These are phyloP conservation scores for Ceratocystis cacaofunesta DNA, from an alignment of 2,329 filamentous ascomycete genomes.

Conservation along the genomic window DNA sequence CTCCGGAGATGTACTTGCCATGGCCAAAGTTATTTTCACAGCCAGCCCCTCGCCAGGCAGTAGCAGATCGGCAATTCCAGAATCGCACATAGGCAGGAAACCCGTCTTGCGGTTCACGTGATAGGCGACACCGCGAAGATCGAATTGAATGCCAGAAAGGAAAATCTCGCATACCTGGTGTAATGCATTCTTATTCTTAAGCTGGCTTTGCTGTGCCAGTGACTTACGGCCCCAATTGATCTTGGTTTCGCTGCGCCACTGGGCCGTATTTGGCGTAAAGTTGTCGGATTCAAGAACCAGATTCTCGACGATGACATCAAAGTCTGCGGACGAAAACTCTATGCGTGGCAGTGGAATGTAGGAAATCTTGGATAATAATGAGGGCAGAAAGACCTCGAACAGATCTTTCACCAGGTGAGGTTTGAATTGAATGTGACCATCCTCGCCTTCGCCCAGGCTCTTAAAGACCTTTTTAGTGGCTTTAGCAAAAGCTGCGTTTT, in stretches of 20 bases:
- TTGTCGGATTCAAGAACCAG: slow-evolving; percentile 93
- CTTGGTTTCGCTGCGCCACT: slow-evolving; percentile 84
- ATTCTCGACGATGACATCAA: slow-evolving; percentile 88
- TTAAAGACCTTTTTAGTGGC: slow-evolving; percentile 73
- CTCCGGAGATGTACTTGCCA: slow-evolving; percentile 54
- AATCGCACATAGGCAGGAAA: slow-evolving; percentile 77
- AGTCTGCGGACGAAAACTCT: slow-evolving; percentile 69
- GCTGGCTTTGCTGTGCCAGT: slow-evolving; percentile 63
- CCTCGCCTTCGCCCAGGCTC: slow-evolving; percentile 71
- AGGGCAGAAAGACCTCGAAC: slow-evolving; percentile 71
- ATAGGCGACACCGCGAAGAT: slow-evolving; percentile 80
- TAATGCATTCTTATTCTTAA: slow-evolving; percentile 51
- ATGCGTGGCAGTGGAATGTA: slow-evolving; percentile 92
- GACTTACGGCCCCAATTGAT: slow-evolving; percentile 90
- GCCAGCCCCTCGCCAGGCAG: slow-evolving; percentile 77
- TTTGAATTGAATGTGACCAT: slow-evolving; percentile 81
- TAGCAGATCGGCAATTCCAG: slow-evolving; percentile 75
- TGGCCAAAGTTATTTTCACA: slow-evolving; percentile 32
- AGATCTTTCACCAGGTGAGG: slow-evolving; percentile 82
- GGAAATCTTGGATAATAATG: slow-evolving; percentile 64
- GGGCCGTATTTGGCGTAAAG: slow-evolving; percentile 80
- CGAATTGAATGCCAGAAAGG: slow-evolving; percentile 82
- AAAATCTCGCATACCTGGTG: slow-evolving; percentile 35
- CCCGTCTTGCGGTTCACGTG: slow-evolving; percentile 91
- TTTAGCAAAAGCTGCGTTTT: slow-evolving; percentile 67